These are phyloP conservation scores for Serendipita indica DNA, from an alignment of 768 basidiomycete genomes.

Conservation along the genomic window DNA sequence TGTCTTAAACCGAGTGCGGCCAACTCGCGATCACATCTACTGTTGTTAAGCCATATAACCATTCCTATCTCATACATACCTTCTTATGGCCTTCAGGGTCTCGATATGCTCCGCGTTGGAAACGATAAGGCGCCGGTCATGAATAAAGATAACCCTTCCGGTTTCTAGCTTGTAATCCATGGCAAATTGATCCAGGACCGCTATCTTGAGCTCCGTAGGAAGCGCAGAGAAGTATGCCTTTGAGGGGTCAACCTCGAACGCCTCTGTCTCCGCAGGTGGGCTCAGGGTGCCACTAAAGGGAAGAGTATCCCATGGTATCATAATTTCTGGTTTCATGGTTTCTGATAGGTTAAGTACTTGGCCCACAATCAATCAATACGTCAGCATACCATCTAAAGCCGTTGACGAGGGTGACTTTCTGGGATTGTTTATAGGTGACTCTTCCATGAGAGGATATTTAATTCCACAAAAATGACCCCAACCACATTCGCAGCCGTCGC, in stretches of 20 bases:
- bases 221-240: conserved; percentile 3
- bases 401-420: too few species aligned
- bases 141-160: too few species aligned
- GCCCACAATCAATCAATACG: too few species aligned
- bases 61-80: neutral
- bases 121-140: too few species aligned
- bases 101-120: neutral
- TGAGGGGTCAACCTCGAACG: neutral
- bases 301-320: neutral
- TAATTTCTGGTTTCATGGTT: too few species aligned
- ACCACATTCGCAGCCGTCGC: neutral
- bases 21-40: neutral
- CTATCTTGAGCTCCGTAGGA: neutral
- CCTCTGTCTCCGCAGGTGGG: neutral
- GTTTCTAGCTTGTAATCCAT: neutral
- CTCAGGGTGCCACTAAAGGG: too few species aligned
- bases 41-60: neutral
- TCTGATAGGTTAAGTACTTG: too few species aligned
- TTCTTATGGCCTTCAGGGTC: neutral
- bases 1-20: neutral
- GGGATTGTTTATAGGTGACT: too few species aligned
- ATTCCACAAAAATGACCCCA: neutral
- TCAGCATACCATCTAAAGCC: too few species aligned
- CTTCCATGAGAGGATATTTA: too few species aligned
- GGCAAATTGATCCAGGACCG: neutral